Evolutionary conservation across 441 rosid genomes (phyloP).

Genomic region (Raphanus hybrid): DNA sequence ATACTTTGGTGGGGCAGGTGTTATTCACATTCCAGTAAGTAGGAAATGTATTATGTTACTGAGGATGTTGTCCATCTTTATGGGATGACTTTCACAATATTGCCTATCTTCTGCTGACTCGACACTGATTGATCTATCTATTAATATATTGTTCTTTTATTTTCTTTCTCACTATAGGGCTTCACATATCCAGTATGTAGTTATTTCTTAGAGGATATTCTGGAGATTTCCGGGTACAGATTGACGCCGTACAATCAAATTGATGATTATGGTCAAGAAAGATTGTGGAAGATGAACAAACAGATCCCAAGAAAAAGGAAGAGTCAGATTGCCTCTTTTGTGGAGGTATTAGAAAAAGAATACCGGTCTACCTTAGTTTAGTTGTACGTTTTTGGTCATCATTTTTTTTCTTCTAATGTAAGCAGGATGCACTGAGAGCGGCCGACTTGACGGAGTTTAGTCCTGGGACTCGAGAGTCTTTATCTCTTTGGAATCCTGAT

Average conservation of each 20-base stretch:
- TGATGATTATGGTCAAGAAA: conserved; percentile 95
- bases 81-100: not conserved
- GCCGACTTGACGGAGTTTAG: conserved; percentile 70
- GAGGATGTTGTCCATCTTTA: not conserved
- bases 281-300: conserved; percentile 80
- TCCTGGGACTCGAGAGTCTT: conserved; percentile 67
- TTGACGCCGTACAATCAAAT: conserved; percentile 80
- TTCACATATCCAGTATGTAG: conserved; percentile 75
- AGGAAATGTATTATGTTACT: conserved; percentile 25
- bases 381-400: conserved; percentile 26
- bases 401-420: conserved; percentile 35
- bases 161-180: conserved; percentile 59
- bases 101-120: conserved; percentile 2
- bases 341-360: conserved; percentile 64
- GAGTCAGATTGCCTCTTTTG: conserved; percentile 82
- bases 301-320: conserved; percentile 85
- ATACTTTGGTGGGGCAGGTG: conserved; percentile 82
- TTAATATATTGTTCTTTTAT: conserved; percentile 1
- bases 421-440: conserved; percentile 75
- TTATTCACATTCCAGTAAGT: conserved; percentile 81
- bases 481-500: conserved; percentile 93
- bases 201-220: conserved; percentile 77
- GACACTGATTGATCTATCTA: conserved; percentile 3
- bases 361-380: conserved; percentile 10
- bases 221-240: conserved; percentile 74